Evolutionary conservation across 331 rosid genomes (phyloP).

Genomic region (Telfairia occidentalis): DNA sequence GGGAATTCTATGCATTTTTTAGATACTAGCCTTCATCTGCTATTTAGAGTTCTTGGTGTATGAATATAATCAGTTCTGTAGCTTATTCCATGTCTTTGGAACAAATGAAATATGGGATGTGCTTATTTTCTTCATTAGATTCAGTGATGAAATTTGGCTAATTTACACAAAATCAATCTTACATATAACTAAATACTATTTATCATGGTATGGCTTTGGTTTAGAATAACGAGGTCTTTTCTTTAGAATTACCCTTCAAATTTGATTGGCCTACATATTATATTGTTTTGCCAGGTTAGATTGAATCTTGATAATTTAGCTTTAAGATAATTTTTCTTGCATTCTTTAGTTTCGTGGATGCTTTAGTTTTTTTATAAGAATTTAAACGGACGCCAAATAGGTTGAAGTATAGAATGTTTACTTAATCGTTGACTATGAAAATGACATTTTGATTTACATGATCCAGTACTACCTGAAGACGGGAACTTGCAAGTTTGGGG

Average conservation of each 20-base stretch:
- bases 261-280: not conserved
- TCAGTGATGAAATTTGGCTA: not conserved
- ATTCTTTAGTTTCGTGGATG: constrained; percentile 1
- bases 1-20: not conserved
- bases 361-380: not conserved
- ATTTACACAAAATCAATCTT: not conserved
- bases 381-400: not conserved
- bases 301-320: not conserved
- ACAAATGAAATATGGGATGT: not conserved
- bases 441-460: constrained; percentile 20
- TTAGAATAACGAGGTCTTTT: not conserved
- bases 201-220: not conserved
- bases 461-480: constrained; percentile 79
- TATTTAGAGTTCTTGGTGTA: not conserved
- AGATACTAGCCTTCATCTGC: not conserved
- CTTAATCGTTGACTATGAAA: constrained; percentile 2
- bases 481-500: constrained; percentile 96
- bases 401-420: not conserved
- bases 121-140: not conserved
- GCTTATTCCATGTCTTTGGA: not conserved
- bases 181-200: not conserved
- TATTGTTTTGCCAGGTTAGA: not conserved
- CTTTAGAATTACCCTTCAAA: not conserved
- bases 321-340: not conserved
- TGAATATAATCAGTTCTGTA: not conserved